Evolutionary conservation across 495 filamentous ascomycete species (phyloP), one percentile per base, ranked within the genome.

Genomic region (Amniculicola lignicola): DNA sequence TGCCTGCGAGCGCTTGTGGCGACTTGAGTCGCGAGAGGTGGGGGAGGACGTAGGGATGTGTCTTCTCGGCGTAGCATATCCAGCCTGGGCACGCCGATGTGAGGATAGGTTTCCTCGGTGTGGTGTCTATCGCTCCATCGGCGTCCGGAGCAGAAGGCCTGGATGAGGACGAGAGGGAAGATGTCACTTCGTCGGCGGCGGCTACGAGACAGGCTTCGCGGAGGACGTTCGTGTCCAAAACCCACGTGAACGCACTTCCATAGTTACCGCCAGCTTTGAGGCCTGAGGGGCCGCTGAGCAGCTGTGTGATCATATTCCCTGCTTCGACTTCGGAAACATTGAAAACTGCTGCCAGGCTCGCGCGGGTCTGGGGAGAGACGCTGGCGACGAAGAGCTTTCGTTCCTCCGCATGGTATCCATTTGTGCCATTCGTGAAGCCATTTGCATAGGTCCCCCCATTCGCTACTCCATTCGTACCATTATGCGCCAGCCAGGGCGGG

Each of bases 11-110:
- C 2, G 93, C 93, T 71, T 97, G 94, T 2, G 93, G 93, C 0
- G 90, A 95, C 69, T 97, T 97, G 27, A 97, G 76, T 12, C 81
- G 81, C 33, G 90, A 96, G 24, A 98, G 77, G 68, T 98, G 90
- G 5, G 91, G 90, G 37, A 98, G 78, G 36, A 96, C 82, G 62
- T 94, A 84, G 0, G 93, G 89, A 67, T 98, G 92, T 25, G 89
- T 95, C 72, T 97, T 96, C 64, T 98, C 93, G 41, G 92, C 90
- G 68, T 98, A 97, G 72, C 93, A 98, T 27, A 98, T 92, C 89
- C 95, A 98, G 24, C 93, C 93, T 0, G 93, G 93, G 67, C 93
- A 98, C 10, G 89, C 88, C 9, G 90, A 92, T 9, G 92, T 87
- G 12, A 98, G 73, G 48, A 96, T 85, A 0, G 91, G 94, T 35